Percentiles rank a stretch among this genome's conserved stretches.
Conservation (phyloP, 257 asterid species). For the Coffea eugenioides region DNA sequence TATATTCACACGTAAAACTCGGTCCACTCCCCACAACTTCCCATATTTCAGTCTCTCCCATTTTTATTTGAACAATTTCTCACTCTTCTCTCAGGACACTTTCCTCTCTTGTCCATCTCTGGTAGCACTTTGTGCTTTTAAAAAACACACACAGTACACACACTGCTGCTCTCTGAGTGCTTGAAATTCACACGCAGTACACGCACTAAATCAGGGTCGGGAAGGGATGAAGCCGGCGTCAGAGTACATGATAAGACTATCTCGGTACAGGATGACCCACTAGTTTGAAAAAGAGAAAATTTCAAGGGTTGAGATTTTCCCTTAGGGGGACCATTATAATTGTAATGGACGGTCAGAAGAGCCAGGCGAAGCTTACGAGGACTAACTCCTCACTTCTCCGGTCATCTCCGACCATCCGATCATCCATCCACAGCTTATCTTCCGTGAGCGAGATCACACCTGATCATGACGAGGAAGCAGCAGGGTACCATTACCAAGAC, state of each 20-base stretch:
- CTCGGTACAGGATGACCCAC: slow-evolving; percentile 51
- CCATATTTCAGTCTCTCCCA: slow-evolving; percentile 1
- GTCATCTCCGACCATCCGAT: slow-evolving; percentile 74
- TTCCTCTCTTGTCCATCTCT: slow-evolving; percentile 9
- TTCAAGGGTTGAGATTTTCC: slow-evolving; percentile 22
- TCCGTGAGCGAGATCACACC: slow-evolving; percentile 63
- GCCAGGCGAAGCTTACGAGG: slow-evolving; percentile 75
- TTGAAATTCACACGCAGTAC: slow-evolving; percentile 27
- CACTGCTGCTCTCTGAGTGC: slow-evolving; percentile 7
- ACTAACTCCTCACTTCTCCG: slow-evolving; percentile 91
- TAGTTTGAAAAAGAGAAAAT: slow-evolving; percentile 7
- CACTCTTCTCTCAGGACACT: slow-evolving; percentile 3
- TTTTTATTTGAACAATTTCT: neutral
- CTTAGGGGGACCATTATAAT: slow-evolving; percentile 1
- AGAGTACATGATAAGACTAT: slow-evolving; percentile 40
- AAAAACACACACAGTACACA: slow-evolving; percentile 12
- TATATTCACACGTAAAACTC: slow-evolving; percentile 32
- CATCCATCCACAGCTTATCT: slow-evolving; percentile 78
- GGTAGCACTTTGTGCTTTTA: neutral
- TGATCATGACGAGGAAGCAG: slow-evolving; percentile 40
- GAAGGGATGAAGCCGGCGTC: slow-evolving; percentile 64
- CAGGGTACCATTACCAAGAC: slow-evolving; percentile 19
- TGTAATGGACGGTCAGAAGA: slow-evolving; percentile 73
- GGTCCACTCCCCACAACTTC: slow-evolving; percentile 32
- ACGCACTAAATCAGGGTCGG: slow-evolving; percentile 20